phyloP scores from a whole-genome alignment of 768 basidiomycete genomes.

The Auricularia auricula-judae region DNA sequence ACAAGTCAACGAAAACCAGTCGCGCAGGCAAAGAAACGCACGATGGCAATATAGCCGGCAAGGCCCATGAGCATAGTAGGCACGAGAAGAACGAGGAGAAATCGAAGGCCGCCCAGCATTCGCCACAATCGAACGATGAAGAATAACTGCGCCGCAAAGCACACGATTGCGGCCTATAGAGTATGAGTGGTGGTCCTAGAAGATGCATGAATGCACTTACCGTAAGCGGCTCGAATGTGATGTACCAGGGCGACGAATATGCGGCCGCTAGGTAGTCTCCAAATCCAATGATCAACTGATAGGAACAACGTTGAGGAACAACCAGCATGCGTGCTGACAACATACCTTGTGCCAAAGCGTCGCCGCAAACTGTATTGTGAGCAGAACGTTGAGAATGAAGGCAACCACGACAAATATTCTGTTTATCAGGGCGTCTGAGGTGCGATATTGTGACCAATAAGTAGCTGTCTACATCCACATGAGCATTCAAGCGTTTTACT shows the following conservation, averaged over 20 bases:
- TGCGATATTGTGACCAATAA: neutral
- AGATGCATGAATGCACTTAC: neutral
- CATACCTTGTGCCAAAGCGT: neutral
- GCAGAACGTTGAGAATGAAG: neutral
- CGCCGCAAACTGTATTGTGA: neutral
- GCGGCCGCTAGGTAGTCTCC: neutral
- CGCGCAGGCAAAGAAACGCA: neutral
- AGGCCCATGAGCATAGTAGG: neutral
- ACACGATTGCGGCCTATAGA: neutral
- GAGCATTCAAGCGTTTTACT: neutral
- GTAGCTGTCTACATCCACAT: neutral
- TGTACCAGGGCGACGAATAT: neutral
- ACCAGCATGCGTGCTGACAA: too few species aligned
- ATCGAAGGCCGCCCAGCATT: neutral
- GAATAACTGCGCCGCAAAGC: neutral
- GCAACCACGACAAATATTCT: neutral
- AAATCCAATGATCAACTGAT: neutral
- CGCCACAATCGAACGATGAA: neutral
- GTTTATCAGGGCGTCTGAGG: neutral
- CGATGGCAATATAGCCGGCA: neutral
- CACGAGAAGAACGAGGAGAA: neutral
- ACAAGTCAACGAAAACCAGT: neutral
- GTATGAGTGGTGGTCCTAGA: neutral
- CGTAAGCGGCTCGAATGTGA: neutral
- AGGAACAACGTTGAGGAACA: neutral